Base-by-base conservation (phyloP, 2,329 filamentous ascomycete species). In the Podosphaera fusca region DNA sequence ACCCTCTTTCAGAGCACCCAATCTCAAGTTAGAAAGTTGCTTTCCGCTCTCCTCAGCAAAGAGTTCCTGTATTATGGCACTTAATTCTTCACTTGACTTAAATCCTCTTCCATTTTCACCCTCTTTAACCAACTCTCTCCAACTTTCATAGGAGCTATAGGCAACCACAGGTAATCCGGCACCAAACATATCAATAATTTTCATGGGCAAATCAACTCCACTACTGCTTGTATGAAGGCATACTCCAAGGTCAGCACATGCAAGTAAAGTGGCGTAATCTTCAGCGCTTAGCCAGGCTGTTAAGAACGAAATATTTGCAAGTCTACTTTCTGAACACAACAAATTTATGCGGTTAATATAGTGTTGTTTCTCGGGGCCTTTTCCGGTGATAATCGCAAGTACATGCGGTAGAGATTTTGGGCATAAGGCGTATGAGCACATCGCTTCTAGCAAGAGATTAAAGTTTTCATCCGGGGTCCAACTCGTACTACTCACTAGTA, bases 381-480 rank as follows among this genome's bases (percentile, higher is more conserved):
- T 94, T 56, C 92, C 92, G 0, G 92, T 98, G 63, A 98, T 95
- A 63, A 98, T 82, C 45, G 84, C 88, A 2, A 94, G 71, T n/a
- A 96, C 73, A 0, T 88, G 87, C 55, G 57, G 67, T 58, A 64
- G 61, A 7, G 31, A n/a, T 3, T 67, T 65, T 0, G 70, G 68
- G 9, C 70, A 69, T 9, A 73, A 70, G 1, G 85, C 85, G 66
- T 95, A 95, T 6, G 72, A 69, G 9, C 86, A 80, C 0, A 98
- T 74, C 0, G 88, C 89, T 55, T 88, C 81, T 3, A 98, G 82
- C 2, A 98, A 76, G 3, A 98, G 70, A 0, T 81, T 82, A 67
- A 98, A 96, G 69, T 98, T 90, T 69, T 98, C 92, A 65, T 98
- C 92, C 0, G 88, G 80, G 0, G 92, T 98, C 92, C 92, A 98